Evolutionary conservation across 169 alveolate species (phyloP).

Genomic region (Eimeria acervulina): DNA sequence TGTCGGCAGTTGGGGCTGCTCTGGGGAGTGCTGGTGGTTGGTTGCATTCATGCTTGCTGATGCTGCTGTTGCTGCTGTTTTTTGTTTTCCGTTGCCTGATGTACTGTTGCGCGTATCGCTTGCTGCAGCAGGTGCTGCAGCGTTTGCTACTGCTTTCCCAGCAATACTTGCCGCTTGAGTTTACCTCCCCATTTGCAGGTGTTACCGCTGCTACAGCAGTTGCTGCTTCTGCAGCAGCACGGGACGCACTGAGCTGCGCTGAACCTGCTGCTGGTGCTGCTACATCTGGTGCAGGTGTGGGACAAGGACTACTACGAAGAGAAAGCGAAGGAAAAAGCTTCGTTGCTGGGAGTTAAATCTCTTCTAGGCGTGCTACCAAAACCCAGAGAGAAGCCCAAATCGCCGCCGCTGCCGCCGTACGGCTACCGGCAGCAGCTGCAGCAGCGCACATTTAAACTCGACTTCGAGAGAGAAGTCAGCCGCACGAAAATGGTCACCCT

Average conservation of each 20-base stretch:
- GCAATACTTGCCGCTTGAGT: not conserved
- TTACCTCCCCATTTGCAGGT: not conserved
- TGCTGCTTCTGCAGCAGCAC: not conserved
- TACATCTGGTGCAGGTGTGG: conserved; percentile 68
- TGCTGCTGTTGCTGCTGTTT: not conserved
- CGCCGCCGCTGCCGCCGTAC: conserved; percentile 77
- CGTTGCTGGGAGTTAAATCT: conserved; percentile 45
- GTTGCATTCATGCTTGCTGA: not conserved
- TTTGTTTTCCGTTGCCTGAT: not conserved
- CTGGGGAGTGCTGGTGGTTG: not conserved
- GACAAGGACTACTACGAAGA: conserved; percentile 79
- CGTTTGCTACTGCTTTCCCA: not conserved
- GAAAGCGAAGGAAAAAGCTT: conserved; percentile 76
- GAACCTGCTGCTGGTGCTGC: not conserved
- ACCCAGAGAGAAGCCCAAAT: conserved; percentile 73
- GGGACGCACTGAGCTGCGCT: not conserved
- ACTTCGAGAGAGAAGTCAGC: conserved; percentile 90
- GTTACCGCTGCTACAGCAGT: not conserved
- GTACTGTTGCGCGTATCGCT: not conserved
- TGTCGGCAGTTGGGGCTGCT: not conserved
- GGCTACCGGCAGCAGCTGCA: conserved; percentile 87
- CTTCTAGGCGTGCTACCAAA: conserved; percentile 61
- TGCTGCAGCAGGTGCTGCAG: not conserved
- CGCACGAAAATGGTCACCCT: conserved; percentile 88
- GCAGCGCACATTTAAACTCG: conserved; percentile 88